A percentile compares a stretch with the other conserved stretches of the same genome.
Conservation (phyloP, 1,139 yeast species). For the Pichia sp. region DNA sequence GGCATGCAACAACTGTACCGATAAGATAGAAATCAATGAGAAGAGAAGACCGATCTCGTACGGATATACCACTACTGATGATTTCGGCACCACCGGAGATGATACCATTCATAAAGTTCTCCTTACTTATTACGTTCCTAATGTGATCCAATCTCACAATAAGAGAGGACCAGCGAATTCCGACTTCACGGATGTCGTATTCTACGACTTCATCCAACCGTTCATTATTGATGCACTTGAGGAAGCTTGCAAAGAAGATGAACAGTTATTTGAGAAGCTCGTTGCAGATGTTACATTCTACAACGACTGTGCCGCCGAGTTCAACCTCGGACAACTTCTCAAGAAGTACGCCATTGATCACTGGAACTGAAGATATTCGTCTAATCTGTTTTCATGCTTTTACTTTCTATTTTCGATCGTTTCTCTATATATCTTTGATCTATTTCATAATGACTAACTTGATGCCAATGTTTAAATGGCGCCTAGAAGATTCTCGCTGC, state of each 20-base stretch:
- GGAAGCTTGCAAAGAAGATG: slow-evolving; percentile 21
- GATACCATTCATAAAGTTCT: slow-evolving; percentile 74
- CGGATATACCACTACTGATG: slow-evolving; percentile 82
- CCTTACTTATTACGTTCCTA: slow-evolving; percentile 57
- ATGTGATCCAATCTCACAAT: slow-evolving; percentile 49
- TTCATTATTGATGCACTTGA: slow-evolving; percentile 55
- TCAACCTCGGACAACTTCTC: slow-evolving; percentile 41
- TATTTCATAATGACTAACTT: too few species aligned
- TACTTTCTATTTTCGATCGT: neutral
- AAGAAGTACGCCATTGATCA: slow-evolving; percentile 32
- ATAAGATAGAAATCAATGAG: neutral
- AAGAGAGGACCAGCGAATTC: slow-evolving; percentile 17
- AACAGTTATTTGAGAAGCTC: slow-evolving; percentile 22
- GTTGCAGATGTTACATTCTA: slow-evolving; percentile 19
- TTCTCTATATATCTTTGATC: too few species aligned
- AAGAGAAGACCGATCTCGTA: slow-evolving; percentile 19
- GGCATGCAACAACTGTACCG: neutral
- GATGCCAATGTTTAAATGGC: too few species aligned
- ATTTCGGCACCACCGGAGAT: slow-evolving; percentile 79
- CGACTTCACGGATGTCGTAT: slow-evolving; percentile 59
- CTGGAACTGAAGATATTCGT: too few species aligned
- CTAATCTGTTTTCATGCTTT: neutral
- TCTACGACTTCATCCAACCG: slow-evolving; percentile 65
- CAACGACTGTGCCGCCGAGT: slow-evolving; percentile 40
- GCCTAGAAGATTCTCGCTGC: too few species aligned